Conservation (phyloP, 495 filamentous ascomycete species). For the Aspergillus kassunensis region DNA sequence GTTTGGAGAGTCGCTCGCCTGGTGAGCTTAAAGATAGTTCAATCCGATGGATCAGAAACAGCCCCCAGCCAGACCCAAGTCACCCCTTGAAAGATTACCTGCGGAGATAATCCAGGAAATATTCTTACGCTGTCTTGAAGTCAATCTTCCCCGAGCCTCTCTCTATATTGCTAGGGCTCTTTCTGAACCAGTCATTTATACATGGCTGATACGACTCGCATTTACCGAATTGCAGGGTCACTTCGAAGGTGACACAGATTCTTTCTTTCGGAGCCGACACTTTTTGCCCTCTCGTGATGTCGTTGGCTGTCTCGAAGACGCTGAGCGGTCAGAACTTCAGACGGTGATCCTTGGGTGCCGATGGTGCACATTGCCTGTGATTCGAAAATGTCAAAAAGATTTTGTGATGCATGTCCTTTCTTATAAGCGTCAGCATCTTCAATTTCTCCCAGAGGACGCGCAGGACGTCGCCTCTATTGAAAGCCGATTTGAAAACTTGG, state of each 20-base stretch:
- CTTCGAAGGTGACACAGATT: slow-evolving; percentile 12
- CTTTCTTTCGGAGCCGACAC: slow-evolving; percentile 31
- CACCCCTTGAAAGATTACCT: slow-evolving; percentile 47
- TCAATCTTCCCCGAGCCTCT: slow-evolving; percentile 48
- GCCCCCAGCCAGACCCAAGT: slow-evolving; percentile 14
- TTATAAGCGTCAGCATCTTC: slow-evolving; percentile 22
- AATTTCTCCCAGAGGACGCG: slow-evolving; percentile 23
- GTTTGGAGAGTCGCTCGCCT: not conserved
- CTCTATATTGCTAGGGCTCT: slow-evolving; percentile 28
- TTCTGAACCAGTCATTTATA: slow-evolving; percentile 36
- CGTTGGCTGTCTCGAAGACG: slow-evolving; percentile 23
- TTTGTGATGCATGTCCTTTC: slow-evolving; percentile 33
- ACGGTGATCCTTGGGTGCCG: slow-evolving; percentile 34
- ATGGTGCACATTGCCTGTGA: slow-evolving; percentile 42
- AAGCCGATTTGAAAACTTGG: slow-evolving; percentile 18
- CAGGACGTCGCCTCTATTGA: slow-evolving; percentile 17
- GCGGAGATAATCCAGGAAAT: slow-evolving; percentile 50
- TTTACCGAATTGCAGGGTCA: slow-evolving; percentile 38
- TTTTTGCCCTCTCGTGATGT: slow-evolving; percentile 36
- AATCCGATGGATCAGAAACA: slow-evolving; percentile 17
- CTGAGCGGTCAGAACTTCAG: slow-evolving; percentile 28
- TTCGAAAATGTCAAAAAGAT: slow-evolving; percentile 39
- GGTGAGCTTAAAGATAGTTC: slow-evolving; percentile 4
- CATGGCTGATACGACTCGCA: slow-evolving; percentile 41
- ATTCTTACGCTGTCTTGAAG: slow-evolving; percentile 47